A percentile compares a stretch with the other conserved stretches of the same genome.
phyloP scores from a whole-genome alignment of 768 basidiomycete species.

The Panaeolus cyanescens region DNA sequence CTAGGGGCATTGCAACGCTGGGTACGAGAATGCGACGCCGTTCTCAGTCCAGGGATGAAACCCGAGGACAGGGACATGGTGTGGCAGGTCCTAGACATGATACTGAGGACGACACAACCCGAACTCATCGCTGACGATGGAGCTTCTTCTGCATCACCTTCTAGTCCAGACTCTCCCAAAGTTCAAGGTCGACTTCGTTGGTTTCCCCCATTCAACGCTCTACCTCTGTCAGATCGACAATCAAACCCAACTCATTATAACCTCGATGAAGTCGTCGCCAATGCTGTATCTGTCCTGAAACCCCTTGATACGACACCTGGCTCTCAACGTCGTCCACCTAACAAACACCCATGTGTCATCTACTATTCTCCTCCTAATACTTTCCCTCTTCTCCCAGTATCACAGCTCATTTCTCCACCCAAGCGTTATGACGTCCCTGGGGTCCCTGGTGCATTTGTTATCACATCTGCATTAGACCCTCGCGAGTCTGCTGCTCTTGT shows the following conservation, averaged over 20 bases:
- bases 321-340: conserved; percentile 52
- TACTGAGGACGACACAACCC: conserved; percentile 47
- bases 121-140: conserved; percentile 24
- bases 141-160: conserved; percentile 15
- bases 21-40: conserved; percentile 60
- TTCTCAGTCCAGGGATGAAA: conserved; percentile 38
- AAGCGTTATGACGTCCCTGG: conserved; percentile 40
- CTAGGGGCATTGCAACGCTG: conserved; percentile 57
- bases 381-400: conserved; percentile 28
- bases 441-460: conserved; percentile 48
- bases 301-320: conserved; percentile 42
- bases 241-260: not conserved
- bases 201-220: conserved; percentile 34
- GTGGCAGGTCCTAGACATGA: conserved; percentile 48
- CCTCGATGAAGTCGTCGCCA: conserved; percentile 14
- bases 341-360: conserved; percentile 53
- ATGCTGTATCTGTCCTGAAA: conserved; percentile 20
- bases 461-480: conserved; percentile 46
- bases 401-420: conserved; percentile 26
- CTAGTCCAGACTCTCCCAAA: conserved; percentile 11
- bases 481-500: conserved; percentile 47
- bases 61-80: conserved; percentile 42
- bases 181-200: conserved; percentile 28
- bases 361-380: conserved; percentile 40
- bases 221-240: conserved; percentile 8